These are phyloP conservation scores for Dysphania ambrosioides DNA, from an alignment of 148 eudicot species.

Conservation along the genomic window DNA sequence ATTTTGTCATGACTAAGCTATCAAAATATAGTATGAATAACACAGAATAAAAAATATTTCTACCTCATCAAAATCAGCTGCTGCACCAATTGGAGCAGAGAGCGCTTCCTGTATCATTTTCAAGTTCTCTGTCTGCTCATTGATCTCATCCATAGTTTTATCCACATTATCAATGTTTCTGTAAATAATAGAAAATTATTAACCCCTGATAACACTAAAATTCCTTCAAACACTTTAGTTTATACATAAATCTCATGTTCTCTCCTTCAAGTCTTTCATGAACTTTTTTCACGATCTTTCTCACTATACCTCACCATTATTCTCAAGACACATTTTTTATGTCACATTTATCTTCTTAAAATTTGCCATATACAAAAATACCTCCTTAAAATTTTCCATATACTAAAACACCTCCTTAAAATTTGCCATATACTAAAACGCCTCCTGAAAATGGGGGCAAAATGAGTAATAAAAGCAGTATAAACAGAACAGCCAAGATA, in stretches of 20 bases:
- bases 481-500: not conserved
- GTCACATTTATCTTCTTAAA: too few species aligned
- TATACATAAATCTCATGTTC: not conserved
- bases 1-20: not conserved
- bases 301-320: too few species aligned
- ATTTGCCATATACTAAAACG: too few species aligned
- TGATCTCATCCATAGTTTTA: slow-evolving; percentile 76
- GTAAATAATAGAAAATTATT: not conserved
- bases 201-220: not conserved
- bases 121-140: slow-evolving; percentile 67
- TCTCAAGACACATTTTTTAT: not conserved
- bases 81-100: slow-evolving; percentile 51
- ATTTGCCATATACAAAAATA: too few species aligned
- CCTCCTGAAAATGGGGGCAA: not conserved
- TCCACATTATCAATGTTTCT: slow-evolving; percentile 77
- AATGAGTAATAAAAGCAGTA: too few species aligned
- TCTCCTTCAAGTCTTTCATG: not conserved
- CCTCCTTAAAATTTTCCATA: too few species aligned
- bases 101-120: slow-evolving; percentile 64
- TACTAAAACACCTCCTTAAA: not conserved
- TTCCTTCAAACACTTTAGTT: not conserved
- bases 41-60: not conserved
- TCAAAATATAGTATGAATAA: not conserved
- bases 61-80: slow-evolving; percentile 66
- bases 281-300: too few species aligned